phyloP scores from a whole-genome alignment of 257 asterid species.

The Orobanche coerulescens region DNA sequence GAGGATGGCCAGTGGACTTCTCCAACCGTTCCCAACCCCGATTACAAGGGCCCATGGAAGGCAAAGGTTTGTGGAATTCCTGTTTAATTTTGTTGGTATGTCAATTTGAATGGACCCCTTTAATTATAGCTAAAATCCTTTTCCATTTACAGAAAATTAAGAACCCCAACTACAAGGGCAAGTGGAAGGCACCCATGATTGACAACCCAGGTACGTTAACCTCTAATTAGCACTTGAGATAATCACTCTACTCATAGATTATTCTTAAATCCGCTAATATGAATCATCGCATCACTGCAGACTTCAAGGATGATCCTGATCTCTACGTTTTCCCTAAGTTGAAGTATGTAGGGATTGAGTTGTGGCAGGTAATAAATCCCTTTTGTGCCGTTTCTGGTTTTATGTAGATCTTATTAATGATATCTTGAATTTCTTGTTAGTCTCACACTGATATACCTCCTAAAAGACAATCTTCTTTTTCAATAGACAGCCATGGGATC shows the following conservation, averaged over 20 bases:
- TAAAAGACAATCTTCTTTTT: too few relatives aligned
- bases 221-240: conserved; percentile 1
- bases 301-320: conserved; percentile 82
- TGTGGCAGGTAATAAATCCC: conserved; percentile 73
- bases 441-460: too few relatives aligned
- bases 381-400: not conserved
- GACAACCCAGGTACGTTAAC: conserved; percentile 66
- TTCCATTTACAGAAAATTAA: conserved; percentile 56
- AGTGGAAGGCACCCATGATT: conserved; percentile 90
- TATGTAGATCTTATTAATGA: not conserved
- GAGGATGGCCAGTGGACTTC: conserved; percentile 98
- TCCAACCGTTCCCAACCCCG: conserved; percentile 91
- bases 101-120: conserved; percentile 8
- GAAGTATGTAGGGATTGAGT: conserved; percentile 87
- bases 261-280: not conserved
- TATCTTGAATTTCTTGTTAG: too few relatives aligned
- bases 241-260: not conserved
- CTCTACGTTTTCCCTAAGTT: conserved; percentile 76
- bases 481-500: too few relatives aligned
- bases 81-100: not conserved
- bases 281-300: conserved; percentile 25
- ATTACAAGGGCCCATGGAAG: conserved; percentile 90
- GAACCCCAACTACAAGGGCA: conserved; percentile 89
- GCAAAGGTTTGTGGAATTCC: conserved; percentile 49
- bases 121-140: not conserved